Base-by-base conservation (phyloP, 1,284 basidiomycete genomes). In the Boletellus deceptivus region DNA sequence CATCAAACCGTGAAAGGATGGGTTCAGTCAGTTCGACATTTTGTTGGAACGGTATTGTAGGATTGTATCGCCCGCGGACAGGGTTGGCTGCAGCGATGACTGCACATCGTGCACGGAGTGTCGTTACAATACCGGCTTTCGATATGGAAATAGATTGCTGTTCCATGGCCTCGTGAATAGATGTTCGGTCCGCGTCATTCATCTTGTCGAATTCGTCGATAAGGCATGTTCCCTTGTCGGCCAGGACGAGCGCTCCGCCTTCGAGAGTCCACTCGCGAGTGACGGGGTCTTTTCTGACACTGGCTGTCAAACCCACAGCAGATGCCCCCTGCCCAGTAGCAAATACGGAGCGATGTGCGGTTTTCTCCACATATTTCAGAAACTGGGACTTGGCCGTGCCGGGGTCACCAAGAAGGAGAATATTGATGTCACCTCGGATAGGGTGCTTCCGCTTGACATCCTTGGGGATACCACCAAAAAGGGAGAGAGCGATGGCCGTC, bases 181-280 rank as follows among this genome's bases (percentile, higher is more conserved):
- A 98, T 11, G 96, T 98, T 57, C 94, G 80, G 71, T 95, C 93
- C 29, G 92, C 84, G 63, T 99, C 96, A 74, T 99, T 99, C 96
- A 99, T 99, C 79, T 99, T 99, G 78, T 99, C 96, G 70, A 99
- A 99, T 72, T 99, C 97, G 72, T 99, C 96, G 60, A 99, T 99
- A 31, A 99, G 76, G 64, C 97, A 99, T 34, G 91, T 92, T n/a
- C 96, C 96, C 75, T 98, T 98, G 75, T 99, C 96, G 1, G 96
- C 97, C 22, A 99, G 78, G 36, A 99, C 97, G 10, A 99, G 78
- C 4, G 96, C 96, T 16, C 96, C 97, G 16, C 97, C 97, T 70
- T 99, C 97, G 33, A 99, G 80, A 3, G 96, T 98, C 97, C 97
- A 99, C 73, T 99, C 97, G 44, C 88, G 82, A 2, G 97, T 99